These are phyloP conservation scores for Acanthamoeba triangularis DNA, from an alignment of 208 protist genomes.

Conservation along the genomic window DNA sequence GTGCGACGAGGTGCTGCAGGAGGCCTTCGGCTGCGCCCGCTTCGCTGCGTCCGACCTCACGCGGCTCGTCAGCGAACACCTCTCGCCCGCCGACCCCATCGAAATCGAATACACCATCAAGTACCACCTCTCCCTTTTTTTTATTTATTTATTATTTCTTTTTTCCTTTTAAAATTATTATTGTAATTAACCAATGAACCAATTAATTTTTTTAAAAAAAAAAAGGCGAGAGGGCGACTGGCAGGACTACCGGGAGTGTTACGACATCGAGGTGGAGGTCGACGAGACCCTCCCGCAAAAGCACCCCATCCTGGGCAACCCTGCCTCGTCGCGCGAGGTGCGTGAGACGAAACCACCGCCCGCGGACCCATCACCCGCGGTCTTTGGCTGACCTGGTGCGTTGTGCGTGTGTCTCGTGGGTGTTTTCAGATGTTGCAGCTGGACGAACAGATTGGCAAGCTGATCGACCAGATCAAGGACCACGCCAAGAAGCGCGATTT, in stretches of 20 bases:
- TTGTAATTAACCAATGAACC: not conserved
- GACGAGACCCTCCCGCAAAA: constrained; percentile 31
- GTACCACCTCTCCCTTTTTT: not conserved
- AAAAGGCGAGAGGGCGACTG: not conserved
- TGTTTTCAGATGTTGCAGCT: not conserved
- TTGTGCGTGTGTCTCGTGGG: not conserved
- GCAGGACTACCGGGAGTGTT: constrained; percentile 55
- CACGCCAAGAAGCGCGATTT: constrained; percentile 60
- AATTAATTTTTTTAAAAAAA: not conserved
- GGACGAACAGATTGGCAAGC: constrained; percentile 49
- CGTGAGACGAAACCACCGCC: not conserved
- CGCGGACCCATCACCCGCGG: not conserved
- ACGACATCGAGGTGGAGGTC: constrained; percentile 70
- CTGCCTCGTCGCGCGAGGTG: constrained; percentile 1
- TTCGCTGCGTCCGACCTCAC: constrained; percentile 7
- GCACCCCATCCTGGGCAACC: constrained; percentile 3
- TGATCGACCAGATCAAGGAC: constrained; percentile 60
- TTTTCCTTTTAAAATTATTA: no score
- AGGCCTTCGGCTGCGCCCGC: constrained; percentile 9
- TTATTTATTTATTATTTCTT: no score
- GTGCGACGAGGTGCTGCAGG: constrained; percentile 32
- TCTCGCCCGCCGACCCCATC: constrained; percentile 51
- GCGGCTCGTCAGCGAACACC: constrained; percentile 49
- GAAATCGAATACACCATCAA: constrained; percentile 64
- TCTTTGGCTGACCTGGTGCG: not conserved